A percentile compares a stretch with the other conserved stretches of the same genome.
Evolutionary conservation across 2,329 filamentous ascomycete species (phyloP).

Genomic region (Thielaviopsis populi): DNA sequence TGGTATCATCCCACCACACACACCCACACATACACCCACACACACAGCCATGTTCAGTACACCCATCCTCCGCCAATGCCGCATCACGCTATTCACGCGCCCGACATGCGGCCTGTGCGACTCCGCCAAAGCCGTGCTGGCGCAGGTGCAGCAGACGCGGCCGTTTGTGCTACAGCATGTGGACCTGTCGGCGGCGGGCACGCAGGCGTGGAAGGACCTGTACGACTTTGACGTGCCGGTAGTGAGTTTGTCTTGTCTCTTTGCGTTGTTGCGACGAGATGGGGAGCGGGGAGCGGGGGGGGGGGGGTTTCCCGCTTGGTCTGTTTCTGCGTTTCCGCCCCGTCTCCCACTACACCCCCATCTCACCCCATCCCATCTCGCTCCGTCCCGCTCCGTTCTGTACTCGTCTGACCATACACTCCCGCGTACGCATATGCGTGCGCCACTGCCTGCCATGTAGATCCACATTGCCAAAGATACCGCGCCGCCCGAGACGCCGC

Average conservation of each 20-base stretch:
- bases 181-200: constrained; percentile 50
- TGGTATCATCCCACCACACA: neutral
- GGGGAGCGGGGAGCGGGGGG: too few species aligned
- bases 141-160: constrained; percentile 29
- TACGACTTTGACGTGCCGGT: constrained; percentile 77
- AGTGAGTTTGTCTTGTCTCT: constrained; percentile 31
- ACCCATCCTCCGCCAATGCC: constrained; percentile 36
- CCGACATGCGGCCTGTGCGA: constrained; percentile 56
- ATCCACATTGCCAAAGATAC: constrained; percentile 47
- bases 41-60: constrained; percentile 35
- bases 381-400: too few species aligned
- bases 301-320: too few species aligned
- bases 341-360: too few species aligned
- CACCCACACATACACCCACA: neutral
- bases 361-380: too few species aligned
- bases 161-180: constrained; percentile 56
- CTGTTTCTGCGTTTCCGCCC: too few species aligned
- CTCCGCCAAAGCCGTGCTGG: constrained; percentile 51
- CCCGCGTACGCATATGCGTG: too few species aligned
- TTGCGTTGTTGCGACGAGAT: too few species aligned
- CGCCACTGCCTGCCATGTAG: constrained; percentile 28
- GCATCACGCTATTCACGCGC: constrained; percentile 63
- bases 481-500: constrained; percentile 36
- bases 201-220: constrained; percentile 51
- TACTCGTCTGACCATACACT: too few species aligned